Conservation (phyloP, 331 rosid species). For the Pyrus hybrid region DNA sequence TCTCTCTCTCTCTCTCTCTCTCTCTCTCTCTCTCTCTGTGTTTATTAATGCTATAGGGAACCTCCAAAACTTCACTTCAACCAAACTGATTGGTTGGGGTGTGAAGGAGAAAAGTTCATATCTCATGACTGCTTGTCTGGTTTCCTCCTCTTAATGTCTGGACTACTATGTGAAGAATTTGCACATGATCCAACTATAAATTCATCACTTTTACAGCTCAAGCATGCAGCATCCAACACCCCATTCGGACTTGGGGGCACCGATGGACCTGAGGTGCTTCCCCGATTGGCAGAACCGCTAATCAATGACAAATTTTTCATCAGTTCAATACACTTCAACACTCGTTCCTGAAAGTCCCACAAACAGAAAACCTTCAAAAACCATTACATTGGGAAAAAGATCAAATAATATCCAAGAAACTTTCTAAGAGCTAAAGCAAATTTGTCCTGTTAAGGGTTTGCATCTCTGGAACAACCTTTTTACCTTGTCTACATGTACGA, state of each 20-base stretch:
- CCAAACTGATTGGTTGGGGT: conserved; percentile 38
- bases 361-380: conserved; percentile 1
- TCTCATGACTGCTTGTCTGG: conserved; percentile 10
- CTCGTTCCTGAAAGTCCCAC: conserved; percentile 51
- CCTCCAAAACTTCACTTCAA: conserved; percentile 37
- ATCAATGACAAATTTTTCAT: conserved; percentile 34
- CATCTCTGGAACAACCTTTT: neutral
- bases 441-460: neutral
- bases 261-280: conserved; percentile 16
- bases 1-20: neutral
- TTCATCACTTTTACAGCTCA: conserved; percentile 55
- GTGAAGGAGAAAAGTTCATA: neutral
- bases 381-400: neutral
- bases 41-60: neutral
- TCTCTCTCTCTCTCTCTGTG: neutral
- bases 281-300: conserved; percentile 20
- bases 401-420: neutral
- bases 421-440: conserved; percentile 3
- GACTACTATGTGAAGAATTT: conserved; percentile 36
- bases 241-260: conserved; percentile 70
- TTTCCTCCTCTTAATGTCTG: conserved; percentile 34
- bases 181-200: conserved; percentile 39
- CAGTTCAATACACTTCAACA: conserved; percentile 62
- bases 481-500: conserved; percentile 51
- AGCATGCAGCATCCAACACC: conserved; percentile 53